Percentiles rank a stretch among this genome's conserved stretches.
Evolutionary conservation across 768 basidiomycete species (phyloP).

Genomic region (Tricholoma saponaceum): DNA sequence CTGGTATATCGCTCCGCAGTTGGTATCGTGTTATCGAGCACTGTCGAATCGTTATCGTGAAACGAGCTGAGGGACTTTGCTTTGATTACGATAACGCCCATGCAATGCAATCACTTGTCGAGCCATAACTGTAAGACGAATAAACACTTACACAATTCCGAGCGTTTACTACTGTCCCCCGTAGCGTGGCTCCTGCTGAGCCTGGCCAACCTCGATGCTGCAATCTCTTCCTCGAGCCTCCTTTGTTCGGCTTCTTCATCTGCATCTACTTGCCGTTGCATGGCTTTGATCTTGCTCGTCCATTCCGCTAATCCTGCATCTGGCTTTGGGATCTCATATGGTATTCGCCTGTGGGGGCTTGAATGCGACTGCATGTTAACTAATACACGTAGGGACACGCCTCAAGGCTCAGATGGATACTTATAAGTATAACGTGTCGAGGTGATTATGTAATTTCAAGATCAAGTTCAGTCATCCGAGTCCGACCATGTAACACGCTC

Average conservation of each 20-base stretch:
- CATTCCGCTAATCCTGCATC: conserved; percentile 76
- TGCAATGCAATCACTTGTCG: neutral
- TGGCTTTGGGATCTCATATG: conserved; percentile 43
- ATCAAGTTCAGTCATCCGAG: too few relatives aligned
- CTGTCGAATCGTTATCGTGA: conserved; percentile 7
- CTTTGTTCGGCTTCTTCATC: conserved; percentile 77
- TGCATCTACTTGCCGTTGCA: conserved; percentile 78
- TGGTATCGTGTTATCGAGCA: conserved; percentile 20
- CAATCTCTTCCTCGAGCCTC: conserved; percentile 62
- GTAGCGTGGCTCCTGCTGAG: conserved; percentile 41
- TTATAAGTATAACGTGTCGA: neutral
- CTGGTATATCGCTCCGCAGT: conserved; percentile 33
- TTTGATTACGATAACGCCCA: neutral
- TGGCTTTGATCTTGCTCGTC: conserved; percentile 74
- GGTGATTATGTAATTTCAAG: neutral
- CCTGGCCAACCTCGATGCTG: conserved; percentile 47
- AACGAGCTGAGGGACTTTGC: neutral
- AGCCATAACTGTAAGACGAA: neutral
- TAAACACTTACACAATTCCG: conserved; percentile 44
- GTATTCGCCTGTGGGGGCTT: conserved; percentile 4
- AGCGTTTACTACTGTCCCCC: conserved; percentile 32
- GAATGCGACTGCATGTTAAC: conserved; percentile 7
- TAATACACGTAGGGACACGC: neutral
- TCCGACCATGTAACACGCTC: too few relatives aligned
- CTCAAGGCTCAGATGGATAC: too few relatives aligned